These are phyloP conservation scores for Debaryomyces coudertii DNA, from an alignment of 1,139 yeast species.

Conservation along the genomic window DNA sequence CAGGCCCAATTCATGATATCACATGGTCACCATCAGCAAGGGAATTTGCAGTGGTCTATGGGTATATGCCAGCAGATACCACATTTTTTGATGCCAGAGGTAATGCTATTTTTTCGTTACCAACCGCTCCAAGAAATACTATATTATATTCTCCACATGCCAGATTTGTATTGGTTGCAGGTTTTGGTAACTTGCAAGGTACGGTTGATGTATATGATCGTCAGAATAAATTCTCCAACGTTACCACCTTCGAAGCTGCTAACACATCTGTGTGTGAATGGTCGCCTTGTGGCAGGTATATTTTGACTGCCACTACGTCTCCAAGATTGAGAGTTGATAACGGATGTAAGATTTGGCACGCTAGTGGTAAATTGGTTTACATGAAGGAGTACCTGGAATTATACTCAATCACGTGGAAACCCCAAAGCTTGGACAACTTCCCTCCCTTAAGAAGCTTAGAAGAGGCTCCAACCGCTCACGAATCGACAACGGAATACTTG, in stretches of 20 bases:
- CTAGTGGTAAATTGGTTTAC: conserved; percentile 78
- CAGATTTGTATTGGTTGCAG: conserved; percentile 87
- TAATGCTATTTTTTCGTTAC: conserved; percentile 78
- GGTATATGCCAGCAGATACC: conserved; percentile 96
- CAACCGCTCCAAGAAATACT: conserved; percentile 88
- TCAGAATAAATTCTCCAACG: conserved; percentile 78
- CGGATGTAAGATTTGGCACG: conserved; percentile 93
- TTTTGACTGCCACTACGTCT: conserved; percentile 94
- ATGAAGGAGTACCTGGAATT: conserved; percentile 81
- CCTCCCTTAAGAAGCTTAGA: conserved; percentile 61
- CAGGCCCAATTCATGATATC: conserved; percentile 96
- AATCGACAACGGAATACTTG: conserved; percentile 61
- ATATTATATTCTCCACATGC: conserved; percentile 94
- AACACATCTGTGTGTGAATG: conserved; percentile 95
- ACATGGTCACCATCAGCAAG: conserved; percentile 97
- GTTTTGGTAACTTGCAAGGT: conserved; percentile 98
- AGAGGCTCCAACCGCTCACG: conserved; percentile 68
- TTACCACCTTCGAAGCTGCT: conserved; percentile 84
- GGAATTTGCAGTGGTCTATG: conserved; percentile 96
- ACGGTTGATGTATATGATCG: conserved; percentile 95
- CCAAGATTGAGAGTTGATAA: conserved; percentile 97
- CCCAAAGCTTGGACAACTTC: conserved; percentile 61
- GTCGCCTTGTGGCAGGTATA: conserved; percentile 97
- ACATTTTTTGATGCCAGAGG: conserved; percentile 96
- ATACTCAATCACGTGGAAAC: conserved; percentile 83